Conservation (phyloP, 2,329 filamentous ascomycete genomes). For the Fusarium vanettenii region DNA sequence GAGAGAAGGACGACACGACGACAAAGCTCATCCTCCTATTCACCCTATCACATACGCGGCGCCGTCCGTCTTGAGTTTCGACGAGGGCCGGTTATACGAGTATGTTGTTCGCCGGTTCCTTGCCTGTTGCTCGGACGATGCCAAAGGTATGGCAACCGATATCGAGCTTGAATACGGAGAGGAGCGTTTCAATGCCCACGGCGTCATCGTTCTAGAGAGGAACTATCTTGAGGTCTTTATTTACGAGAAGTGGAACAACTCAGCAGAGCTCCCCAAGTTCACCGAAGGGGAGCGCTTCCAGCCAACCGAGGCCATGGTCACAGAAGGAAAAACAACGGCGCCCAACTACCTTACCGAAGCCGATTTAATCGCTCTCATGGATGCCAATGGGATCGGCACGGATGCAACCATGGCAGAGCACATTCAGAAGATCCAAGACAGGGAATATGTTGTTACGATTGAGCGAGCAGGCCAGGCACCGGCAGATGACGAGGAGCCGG, state of each 20-base stretch:
- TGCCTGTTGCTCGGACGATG: constrained; percentile 95
- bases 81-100: constrained; percentile 87
- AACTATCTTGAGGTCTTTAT: constrained; percentile 97
- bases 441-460: constrained; percentile 82
- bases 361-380: constrained; percentile 95
- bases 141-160: constrained; percentile 85
- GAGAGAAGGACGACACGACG: constrained; percentile 86
- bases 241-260: constrained; percentile 97
- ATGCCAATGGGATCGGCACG: constrained; percentile 97
- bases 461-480: constrained; percentile 55
- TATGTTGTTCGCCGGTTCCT: constrained; percentile 93
- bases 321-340: constrained; percentile 87
- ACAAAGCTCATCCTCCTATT: constrained; percentile 97
- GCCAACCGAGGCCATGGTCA: constrained; percentile 88
- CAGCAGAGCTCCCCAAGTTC: constrained; percentile 83
- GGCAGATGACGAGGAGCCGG: constrained; percentile 53
- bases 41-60: constrained; percentile 91
- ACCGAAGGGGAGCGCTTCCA: constrained; percentile 83
- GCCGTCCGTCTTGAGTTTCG: constrained; percentile 69
- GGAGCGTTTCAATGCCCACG: constrained; percentile 84
- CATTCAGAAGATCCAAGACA: constrained; percentile 92
- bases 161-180: constrained; percentile 86
- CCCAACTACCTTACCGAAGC: constrained; percentile 93
- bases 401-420: constrained; percentile 99
- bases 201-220: constrained; percentile 84